Percentiles rank a stretch among this genome's conserved stretches.
These are phyloP conservation scores for Bocquillonia castaneifolia DNA, from an alignment of 441 rosid species.

Conservation along the genomic window DNA sequence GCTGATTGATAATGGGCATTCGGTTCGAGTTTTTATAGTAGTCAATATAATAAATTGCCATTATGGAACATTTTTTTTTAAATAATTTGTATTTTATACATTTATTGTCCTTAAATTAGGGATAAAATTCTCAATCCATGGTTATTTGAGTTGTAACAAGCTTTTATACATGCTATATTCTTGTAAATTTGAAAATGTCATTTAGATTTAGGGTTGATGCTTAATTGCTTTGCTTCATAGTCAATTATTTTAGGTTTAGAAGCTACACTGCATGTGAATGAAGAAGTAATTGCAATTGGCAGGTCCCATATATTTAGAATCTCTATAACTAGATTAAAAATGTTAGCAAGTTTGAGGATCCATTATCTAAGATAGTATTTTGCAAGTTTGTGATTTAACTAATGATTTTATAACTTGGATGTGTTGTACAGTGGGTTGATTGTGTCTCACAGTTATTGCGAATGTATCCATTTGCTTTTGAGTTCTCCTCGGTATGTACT, in stretches of 20 bases:
- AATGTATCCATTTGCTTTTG: conserved; percentile 96
- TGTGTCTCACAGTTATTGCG: conserved; percentile 87
- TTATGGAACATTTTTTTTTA: background rate
- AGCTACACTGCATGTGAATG: background rate
- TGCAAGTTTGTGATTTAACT: background rate
- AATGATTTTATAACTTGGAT: conserved; percentile 20
- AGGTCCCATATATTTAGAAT: background rate
- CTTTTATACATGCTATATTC: no score
- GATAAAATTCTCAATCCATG: no score
- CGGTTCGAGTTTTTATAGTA: background rate
- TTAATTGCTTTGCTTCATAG: background rate
- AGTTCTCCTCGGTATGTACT: conserved; percentile 84
- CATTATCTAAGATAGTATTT: background rate
- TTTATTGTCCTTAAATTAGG: background rate
- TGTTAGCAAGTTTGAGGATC: conserved; percentile 8
- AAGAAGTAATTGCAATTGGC: background rate
- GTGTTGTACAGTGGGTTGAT: conserved; percentile 91
- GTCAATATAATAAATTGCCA: background rate
- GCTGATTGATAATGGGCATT: background rate
- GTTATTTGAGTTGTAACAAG: no score
- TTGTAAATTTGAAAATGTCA: no score
- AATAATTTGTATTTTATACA: background rate
- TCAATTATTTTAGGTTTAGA: background rate
- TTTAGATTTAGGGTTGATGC: background rate
- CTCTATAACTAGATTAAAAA: no score